Conservation (phyloP, 306 rosid species). For the Medicago lupulina region DNA sequence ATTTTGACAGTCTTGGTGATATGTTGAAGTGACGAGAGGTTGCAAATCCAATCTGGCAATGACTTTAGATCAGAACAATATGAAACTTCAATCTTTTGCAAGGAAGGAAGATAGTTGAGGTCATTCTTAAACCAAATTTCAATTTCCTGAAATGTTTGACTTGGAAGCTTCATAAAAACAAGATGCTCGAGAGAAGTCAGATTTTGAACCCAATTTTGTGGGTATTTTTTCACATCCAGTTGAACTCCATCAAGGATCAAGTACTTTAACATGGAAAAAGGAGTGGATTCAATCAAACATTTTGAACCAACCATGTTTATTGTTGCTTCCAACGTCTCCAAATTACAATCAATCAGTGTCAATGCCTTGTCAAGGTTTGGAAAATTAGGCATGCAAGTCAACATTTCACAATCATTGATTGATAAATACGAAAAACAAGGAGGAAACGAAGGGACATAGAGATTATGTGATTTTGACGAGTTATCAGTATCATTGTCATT, state of each 20-base stretch:
- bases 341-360: no score
- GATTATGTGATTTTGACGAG: no score
- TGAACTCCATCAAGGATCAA: background rate
- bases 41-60: background rate
- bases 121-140: background rate
- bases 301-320: background rate
- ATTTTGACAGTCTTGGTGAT: background rate
- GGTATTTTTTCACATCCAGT: background rate
- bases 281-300: background rate
- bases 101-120: background rate
- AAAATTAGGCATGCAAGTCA: no score
- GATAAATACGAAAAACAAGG: no score
- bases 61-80: background rate
- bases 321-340: background rate
- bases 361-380: background rate
- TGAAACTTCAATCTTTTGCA: background rate
- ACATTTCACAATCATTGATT: no score
- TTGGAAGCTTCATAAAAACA: background rate
- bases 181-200: background rate
- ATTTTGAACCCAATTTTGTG: background rate
- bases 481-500: no score
- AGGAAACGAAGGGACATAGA: no score
- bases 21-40: background rate
- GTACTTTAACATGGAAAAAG: background rate
- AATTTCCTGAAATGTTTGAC: background rate